Evolutionary conservation across 2,329 filamentous ascomycete genomes (phyloP).

Genomic region (Podosphaera xanthii): DNA sequence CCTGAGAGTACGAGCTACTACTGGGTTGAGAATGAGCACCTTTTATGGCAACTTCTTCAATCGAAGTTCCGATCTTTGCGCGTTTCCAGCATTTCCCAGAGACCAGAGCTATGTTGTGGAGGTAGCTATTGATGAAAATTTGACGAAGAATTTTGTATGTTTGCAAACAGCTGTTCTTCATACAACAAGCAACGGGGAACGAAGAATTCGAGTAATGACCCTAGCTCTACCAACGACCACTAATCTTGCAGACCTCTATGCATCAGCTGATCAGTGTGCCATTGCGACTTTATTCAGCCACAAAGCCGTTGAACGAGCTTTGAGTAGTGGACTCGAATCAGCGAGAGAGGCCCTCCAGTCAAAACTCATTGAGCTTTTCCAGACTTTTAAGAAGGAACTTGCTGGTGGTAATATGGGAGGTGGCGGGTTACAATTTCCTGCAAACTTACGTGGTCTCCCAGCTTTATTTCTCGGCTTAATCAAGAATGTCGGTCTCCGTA

Average conservation of each 20-base stretch:
- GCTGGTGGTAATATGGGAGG: slow-evolving; percentile 88
- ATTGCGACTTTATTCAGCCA: slow-evolving; percentile 90
- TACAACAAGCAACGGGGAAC: slow-evolving; percentile 92
- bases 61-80: slow-evolving; percentile 86
- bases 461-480: slow-evolving; percentile 83
- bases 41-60: slow-evolving; percentile 99
- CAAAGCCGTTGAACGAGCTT: slow-evolving; percentile 80
- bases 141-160: slow-evolving; percentile 79
- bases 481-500: slow-evolving; percentile 85
- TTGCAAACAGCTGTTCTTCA: slow-evolving; percentile 88
- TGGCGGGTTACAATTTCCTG: slow-evolving; percentile 77
- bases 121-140: slow-evolving; percentile 86
- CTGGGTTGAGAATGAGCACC: slow-evolving; percentile 82
- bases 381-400: slow-evolving; percentile 92
- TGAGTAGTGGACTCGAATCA: slow-evolving; percentile 70
- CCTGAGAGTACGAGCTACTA: slow-evolving; percentile 82
- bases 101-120: slow-evolving; percentile 97
- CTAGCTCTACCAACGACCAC: slow-evolving; percentile 82
- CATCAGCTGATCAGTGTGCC: slow-evolving; percentile 81
- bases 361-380: slow-evolving; percentile 77
- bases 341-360: slow-evolving; percentile 76
- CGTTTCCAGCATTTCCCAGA: slow-evolving; percentile 91
- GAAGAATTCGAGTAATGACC: slow-evolving; percentile 84
- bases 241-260: slow-evolving; percentile 74
- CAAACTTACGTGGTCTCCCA: slow-evolving; percentile 72